Evolutionary conservation across 805 yeast genomes (phyloP).

Genomic region (Sugiyamaella chiloensis): DNA sequence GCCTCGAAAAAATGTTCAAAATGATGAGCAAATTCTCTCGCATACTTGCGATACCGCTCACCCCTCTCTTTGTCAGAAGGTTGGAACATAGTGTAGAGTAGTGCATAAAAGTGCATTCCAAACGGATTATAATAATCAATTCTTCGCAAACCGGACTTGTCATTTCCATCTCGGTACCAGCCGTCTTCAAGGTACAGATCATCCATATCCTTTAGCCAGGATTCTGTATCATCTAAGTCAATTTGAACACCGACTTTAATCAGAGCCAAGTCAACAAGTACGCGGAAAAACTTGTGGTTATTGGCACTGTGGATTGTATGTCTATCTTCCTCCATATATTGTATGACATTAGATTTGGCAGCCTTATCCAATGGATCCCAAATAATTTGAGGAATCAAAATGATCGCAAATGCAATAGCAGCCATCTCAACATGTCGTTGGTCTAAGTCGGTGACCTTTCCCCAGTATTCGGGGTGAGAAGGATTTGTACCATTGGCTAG

Average conservation of each 20-base stretch:
- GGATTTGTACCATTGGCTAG: constrained; percentile 32
- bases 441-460: constrained; percentile 24
- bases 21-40: constrained; percentile 27
- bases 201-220: constrained; percentile 27
- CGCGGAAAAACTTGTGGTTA: constrained; percentile 35
- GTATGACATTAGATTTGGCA: constrained; percentile 23
- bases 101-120: constrained; percentile 34
- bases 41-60: constrained; percentile 22
- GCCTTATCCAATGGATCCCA: constrained; percentile 31
- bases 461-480: constrained; percentile 32
- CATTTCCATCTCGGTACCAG: constrained; percentile 32
- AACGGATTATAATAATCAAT: constrained; percentile 34
- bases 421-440: constrained; percentile 35
- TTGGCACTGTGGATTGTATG: constrained; percentile 19
- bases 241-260: constrained; percentile 25
- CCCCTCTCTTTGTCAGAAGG: constrained; percentile 24
- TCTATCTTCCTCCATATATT: constrained; percentile 26
- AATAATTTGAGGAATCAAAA: constrained; percentile 27
- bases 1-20: constrained; percentile 27
- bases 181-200: constrained; percentile 30
- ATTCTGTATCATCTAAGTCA: constrained; percentile 13
- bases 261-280: constrained; percentile 32
- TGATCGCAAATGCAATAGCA: constrained; percentile 27
- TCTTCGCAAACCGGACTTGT: constrained; percentile 9
- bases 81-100: constrained; percentile 24